Evolutionary conservation across 1,284 basidiomycete species (phyloP), one percentile per base, ranked within the genome.

Genomic region (Austroboletus niveus): DNA sequence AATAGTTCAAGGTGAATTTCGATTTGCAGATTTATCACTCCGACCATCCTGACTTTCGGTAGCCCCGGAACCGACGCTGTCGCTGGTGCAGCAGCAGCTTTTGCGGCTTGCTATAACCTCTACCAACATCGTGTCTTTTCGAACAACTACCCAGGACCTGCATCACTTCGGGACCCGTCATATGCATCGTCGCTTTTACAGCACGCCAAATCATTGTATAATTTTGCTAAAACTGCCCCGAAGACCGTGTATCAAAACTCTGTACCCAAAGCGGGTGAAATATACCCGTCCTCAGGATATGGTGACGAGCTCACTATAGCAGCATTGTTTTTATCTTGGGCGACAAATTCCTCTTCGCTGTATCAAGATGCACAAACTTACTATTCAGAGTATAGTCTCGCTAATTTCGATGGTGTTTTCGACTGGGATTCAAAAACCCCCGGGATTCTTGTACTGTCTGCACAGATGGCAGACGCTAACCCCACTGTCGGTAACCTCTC

Each of bases 391-490:
- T 88, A 81, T 62, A 66, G 74, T 15, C 76, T 93, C 0, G 69
- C 72, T 5, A 73, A 75, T 2, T 72, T 76, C 40, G 72, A 84
- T 48, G 69, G 75, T 6, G 85, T 88, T 7, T 90, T 94, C 73
- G 94, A 95, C 65, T 97, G 94, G 94, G 93, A 95, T 64, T 82
- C 82, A 2, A 90, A 91, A 66, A 79, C 80, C 0, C 87, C 92
- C 4, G 91, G 86, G 1, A 65, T 91, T 0, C 81, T 85, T 40
- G 79, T 96, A 17, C 72, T 96, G 11, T 89, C 89, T 48, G 74
- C 85, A 0, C 84, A 86, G 52, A 74, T 93, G 30, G 81, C 82
- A 1, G 69, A 78, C 55, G 69, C 79, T 35, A 70, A 81, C 60
- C 71, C 70, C 48, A 70, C 61, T 50, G 72, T 80, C 40, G 79